A percentile compares a stretch with the other conserved stretches of the same genome.
Conservation (phyloP, 495 filamentous ascomycete genomes). For the Talaromyces proteolyticus region DNA sequence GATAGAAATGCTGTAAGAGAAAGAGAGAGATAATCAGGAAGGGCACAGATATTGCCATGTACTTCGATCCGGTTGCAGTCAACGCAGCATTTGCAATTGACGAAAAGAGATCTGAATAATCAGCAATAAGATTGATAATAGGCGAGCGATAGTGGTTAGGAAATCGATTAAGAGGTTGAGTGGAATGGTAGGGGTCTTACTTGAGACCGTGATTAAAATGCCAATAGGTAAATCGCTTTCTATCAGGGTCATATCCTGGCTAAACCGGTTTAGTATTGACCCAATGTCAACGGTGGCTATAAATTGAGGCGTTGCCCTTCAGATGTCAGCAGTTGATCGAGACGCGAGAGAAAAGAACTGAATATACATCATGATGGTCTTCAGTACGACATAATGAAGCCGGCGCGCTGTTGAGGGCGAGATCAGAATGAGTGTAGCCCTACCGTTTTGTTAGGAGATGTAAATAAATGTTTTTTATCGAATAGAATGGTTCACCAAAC, state of each 20-base stretch:
- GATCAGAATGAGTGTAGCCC: constrained; percentile 2
- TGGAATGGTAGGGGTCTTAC: neutral
- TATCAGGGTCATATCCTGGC: constrained; percentile 55
- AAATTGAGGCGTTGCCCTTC: neutral
- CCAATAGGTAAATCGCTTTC: constrained; percentile 47
- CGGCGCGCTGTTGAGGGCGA: constrained; percentile 1
- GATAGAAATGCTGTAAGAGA: constrained; percentile 52
- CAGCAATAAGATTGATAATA: neutral
- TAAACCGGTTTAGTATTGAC: constrained; percentile 47
- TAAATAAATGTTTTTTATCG: neutral
- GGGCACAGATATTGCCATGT: constrained; percentile 44
- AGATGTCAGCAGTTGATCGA: neutral
- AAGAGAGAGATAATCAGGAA: constrained; percentile 41
- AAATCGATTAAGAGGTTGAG: neutral
- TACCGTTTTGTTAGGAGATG: neutral
- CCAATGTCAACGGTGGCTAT: constrained; percentile 24
- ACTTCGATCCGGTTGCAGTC: constrained; percentile 29
- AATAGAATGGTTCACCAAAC: neutral
- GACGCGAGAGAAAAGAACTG: neutral
- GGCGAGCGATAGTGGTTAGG: neutral
- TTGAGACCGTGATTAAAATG: constrained; percentile 1
- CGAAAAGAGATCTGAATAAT: constrained; percentile 1
- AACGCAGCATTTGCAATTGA: constrained; percentile 1
- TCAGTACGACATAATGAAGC: constrained; percentile 1
- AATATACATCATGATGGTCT: neutral